A percentile compares a stretch with the other conserved stretches of the same genome.
phyloP scores from a whole-genome alignment of 345 rosid species.

The Psidium friedrichsthalianum region DNA sequence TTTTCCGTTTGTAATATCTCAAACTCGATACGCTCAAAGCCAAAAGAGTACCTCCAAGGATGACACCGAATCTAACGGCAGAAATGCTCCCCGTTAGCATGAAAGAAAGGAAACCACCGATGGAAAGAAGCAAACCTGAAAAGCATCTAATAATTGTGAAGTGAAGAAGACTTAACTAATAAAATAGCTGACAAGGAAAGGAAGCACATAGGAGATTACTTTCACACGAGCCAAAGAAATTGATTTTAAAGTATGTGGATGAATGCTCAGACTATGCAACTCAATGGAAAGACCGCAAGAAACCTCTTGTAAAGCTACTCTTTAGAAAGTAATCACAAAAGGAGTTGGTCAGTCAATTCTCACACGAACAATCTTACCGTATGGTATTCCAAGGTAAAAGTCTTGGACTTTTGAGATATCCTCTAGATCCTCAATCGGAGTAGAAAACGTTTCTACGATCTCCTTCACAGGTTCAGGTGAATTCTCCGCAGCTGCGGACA shows the following conservation, averaged over 20 bases:
- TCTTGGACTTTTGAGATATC: slow-evolving; percentile 57
- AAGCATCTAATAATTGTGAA: not conserved
- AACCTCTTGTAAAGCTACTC: not conserved
- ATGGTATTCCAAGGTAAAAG: slow-evolving; percentile 83
- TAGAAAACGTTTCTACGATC: slow-evolving; percentile 49
- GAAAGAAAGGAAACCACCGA: slow-evolving; percentile 78
- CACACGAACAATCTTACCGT: slow-evolving; percentile 32
- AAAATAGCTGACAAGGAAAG: not conserved
- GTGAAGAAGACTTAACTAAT: not conserved
- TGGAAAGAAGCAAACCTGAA: slow-evolving; percentile 62
- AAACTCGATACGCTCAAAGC: slow-evolving; percentile 69
- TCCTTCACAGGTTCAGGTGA: slow-evolving; percentile 84
- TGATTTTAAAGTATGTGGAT: not conserved
- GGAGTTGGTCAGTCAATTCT: not conserved
- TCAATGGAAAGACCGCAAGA: not conserved
- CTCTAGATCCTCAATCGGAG: slow-evolving; percentile 42
- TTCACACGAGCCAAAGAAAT: not conserved
- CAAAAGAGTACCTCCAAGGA: slow-evolving; percentile 73
- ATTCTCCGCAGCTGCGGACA: slow-evolving; percentile 55
- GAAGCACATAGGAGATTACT: not conserved
- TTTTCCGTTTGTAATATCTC: slow-evolving; percentile 44
- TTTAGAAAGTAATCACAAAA: not conserved
- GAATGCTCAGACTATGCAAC: not conserved
- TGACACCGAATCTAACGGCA: slow-evolving; percentile 89
- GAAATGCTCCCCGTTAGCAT: slow-evolving; percentile 79